These are phyloP conservation scores for Globisporangium cystogenes DNA, from an alignment of 352 stramenopile species.

Conservation along the genomic window DNA sequence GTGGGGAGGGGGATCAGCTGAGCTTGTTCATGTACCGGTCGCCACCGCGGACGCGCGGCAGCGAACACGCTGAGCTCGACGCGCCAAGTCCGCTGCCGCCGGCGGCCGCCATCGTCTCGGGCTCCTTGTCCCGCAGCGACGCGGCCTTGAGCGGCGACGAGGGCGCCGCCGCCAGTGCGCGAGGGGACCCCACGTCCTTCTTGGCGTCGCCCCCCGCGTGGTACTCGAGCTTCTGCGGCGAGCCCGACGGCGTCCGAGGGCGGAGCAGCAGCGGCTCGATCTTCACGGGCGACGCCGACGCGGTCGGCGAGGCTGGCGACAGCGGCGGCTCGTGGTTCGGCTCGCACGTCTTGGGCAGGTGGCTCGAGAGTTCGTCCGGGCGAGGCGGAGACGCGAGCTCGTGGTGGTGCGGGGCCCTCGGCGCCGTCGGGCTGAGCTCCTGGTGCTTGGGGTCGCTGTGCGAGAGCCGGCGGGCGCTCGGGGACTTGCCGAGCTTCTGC, in stretches of 20 bases:
- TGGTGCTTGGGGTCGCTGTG: conserved; percentile 4
- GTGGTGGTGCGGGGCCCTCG: neutral
- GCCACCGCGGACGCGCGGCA: conserved; percentile 47
- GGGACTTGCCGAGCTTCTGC: conserved; percentile 28
- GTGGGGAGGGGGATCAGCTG: no score
- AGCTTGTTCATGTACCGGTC: conserved; percentile 45
- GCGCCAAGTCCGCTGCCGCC: neutral
- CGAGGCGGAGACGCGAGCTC: neutral
- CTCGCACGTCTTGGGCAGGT: conserved; percentile 21
- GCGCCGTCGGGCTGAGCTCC: conserved; percentile 6
- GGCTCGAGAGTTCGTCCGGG: conserved; percentile 2
- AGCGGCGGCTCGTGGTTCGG: neutral
- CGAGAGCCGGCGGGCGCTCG: conserved; percentile 10
- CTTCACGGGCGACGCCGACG: conserved; percentile 25
- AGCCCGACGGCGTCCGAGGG: conserved; percentile 4
- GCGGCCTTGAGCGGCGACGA: conserved; percentile 11
- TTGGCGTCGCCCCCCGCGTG: no score
- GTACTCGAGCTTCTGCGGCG: conserved; percentile 11
- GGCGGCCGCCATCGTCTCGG: neutral
- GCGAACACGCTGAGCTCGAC: conserved; percentile 18
- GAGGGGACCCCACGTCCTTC: neutral
- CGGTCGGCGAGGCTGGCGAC: neutral
- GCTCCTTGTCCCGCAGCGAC: conserved; percentile 12
- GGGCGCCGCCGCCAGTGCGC: neutral
- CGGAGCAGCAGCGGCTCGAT: conserved; percentile 23